phyloP scores from a whole-genome alignment of 1,284 basidiomycete species.

The Rugosomyces carneus region DNA sequence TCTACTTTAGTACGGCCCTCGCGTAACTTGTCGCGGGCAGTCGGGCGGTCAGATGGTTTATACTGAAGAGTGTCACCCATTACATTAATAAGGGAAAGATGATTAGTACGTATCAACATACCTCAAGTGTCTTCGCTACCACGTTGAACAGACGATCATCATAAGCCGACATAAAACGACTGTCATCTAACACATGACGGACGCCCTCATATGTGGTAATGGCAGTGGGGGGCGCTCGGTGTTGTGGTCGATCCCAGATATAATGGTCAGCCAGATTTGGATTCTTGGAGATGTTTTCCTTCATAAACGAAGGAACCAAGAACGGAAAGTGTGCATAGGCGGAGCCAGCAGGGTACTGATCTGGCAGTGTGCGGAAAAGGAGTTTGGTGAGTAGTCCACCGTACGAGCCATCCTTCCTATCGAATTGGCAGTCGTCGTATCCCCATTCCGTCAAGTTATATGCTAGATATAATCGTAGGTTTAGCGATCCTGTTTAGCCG shows the following conservation, averaged over 20 bases:
- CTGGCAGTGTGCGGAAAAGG: conserved; percentile 64
- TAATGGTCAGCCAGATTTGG: conserved; percentile 32
- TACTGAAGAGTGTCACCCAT: neutral
- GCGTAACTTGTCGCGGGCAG: conserved; percentile 1
- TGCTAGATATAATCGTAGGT: conserved; percentile 32
- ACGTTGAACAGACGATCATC: conserved; percentile 23
- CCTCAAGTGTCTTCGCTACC: conserved; percentile 18
- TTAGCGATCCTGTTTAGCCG: neutral
- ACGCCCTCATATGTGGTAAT: conserved; percentile 31
- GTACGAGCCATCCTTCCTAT: conserved; percentile 61
- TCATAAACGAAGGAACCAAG: conserved; percentile 45
- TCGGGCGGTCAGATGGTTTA: neutral
- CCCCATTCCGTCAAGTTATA: conserved; percentile 74
- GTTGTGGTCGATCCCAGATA: conserved; percentile 38
- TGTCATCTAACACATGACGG: conserved; percentile 28
- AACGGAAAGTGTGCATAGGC: conserved; percentile 65
- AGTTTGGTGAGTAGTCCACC: conserved; percentile 71
- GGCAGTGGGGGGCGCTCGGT: conserved; percentile 20
- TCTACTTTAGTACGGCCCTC: conserved; percentile 14
- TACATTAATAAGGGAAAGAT: neutral
- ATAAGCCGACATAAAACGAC: conserved; percentile 27
- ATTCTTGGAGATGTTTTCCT: conserved; percentile 25
- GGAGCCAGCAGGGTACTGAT: conserved; percentile 55
- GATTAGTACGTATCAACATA: conserved; percentile 4
- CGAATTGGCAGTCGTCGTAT: conserved; percentile 61